Conservation (phyloP, 78 protist genomes). For the Dictyostelium intermedium region DNA sequence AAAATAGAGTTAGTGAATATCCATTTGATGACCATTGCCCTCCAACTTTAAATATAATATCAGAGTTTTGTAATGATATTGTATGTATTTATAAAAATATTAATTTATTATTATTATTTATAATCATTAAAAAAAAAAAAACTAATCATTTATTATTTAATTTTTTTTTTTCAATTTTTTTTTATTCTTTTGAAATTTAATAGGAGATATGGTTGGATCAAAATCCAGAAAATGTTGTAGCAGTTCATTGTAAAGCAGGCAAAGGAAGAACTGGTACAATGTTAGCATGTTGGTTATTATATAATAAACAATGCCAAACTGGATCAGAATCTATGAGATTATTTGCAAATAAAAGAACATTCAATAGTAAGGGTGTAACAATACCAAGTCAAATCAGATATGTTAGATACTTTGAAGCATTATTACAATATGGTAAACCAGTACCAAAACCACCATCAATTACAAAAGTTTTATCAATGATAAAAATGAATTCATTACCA, state of each 20-base stretch:
- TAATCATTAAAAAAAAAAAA: too few species aligned
- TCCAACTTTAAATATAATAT: slow-evolving; percentile 76
- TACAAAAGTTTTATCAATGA: slow-evolving; percentile 23
- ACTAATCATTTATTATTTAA: neutral
- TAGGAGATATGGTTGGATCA: slow-evolving; percentile 23
- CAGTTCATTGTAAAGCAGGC: slow-evolving; percentile 84
- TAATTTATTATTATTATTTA: neutral
- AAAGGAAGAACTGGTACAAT: slow-evolving; percentile 78
- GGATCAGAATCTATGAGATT: slow-evolving; percentile 65
- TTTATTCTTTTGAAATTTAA: neutral
- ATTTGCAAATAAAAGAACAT: slow-evolving; percentile 77
- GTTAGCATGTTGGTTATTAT: slow-evolving; percentile 69
- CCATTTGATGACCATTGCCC: slow-evolving; percentile 90
- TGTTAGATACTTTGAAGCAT: slow-evolving; percentile 81
- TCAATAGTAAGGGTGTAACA: slow-evolving; percentile 86
- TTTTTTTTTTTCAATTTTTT: neutral
- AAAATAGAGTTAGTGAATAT: slow-evolving; percentile 68
- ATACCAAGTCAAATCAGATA: slow-evolving; percentile 89
- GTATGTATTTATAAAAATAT: slow-evolving; percentile 18
- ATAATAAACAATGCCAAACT: slow-evolving; percentile 54
- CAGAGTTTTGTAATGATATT: slow-evolving; percentile 48
- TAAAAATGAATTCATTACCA: slow-evolving; percentile 29
- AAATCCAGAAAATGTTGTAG: slow-evolving; percentile 69
- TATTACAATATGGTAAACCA: slow-evolving; percentile 61
- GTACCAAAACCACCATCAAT: slow-evolving; percentile 21